phyloP scores from a whole-genome alignment of 225 moss, liverwort and hornwort genomes.

The Bryoerythrophyllum caledonicum region DNA sequence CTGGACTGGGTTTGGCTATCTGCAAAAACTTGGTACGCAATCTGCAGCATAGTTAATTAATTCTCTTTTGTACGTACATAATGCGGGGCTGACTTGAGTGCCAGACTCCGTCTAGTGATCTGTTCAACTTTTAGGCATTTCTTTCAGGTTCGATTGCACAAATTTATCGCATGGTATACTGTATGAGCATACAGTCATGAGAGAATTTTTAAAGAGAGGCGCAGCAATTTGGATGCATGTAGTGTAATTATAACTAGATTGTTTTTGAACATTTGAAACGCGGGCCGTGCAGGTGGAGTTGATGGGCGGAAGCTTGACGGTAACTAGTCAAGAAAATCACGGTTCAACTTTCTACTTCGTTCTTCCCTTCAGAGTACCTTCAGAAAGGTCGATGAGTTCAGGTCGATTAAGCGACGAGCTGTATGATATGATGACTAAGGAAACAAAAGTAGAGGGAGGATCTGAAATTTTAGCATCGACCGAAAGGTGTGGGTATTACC shows the following conservation, averaged over 20 bases:
- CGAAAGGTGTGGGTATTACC: conserved; percentile 46
- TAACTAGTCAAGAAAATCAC: conserved; percentile 60
- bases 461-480: conserved; percentile 31
- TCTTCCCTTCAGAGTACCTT: conserved; percentile 56
- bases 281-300: conserved; percentile 60
- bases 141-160: background rate
- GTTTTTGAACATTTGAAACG: background rate
- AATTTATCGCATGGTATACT: background rate
- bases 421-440: conserved; percentile 46
- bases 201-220: background rate
- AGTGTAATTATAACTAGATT: background rate
- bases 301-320: conserved; percentile 80
- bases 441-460: conserved; percentile 31
- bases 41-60: background rate
- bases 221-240: background rate
- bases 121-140: background rate
- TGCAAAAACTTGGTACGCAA: conserved; percentile 81
- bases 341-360: conserved; percentile 77
- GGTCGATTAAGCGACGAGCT: conserved; percentile 47
- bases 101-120: background rate
- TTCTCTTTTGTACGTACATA: conserved; percentile 1
- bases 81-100: background rate
- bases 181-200: background rate
- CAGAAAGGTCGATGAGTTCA: conserved; percentile 42
- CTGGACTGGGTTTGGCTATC: conserved; percentile 84